Percentiles rank a stretch among this genome's conserved stretches.
Evolutionary conservation across 163 green algal species (phyloP).

Genomic region (Scenedesmus sp.): DNA sequence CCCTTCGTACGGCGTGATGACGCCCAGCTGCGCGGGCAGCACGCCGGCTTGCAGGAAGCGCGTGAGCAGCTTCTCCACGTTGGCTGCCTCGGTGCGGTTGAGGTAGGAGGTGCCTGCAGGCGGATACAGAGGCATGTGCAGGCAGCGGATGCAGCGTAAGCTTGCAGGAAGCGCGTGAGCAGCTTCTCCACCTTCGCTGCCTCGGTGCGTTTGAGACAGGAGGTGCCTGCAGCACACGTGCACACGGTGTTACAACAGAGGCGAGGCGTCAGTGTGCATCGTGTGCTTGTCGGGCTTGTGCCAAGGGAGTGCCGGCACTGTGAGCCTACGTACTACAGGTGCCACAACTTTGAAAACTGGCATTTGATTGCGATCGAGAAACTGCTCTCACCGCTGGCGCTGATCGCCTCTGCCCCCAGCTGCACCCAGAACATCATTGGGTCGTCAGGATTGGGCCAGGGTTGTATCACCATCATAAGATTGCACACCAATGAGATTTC

Average conservation of each 20-base stretch:
- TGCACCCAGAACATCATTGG: conserved; percentile 94
- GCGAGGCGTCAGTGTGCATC: no score
- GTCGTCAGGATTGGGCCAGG: conserved; percentile 86
- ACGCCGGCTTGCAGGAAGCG: conserved; percentile 85
- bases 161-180: conserved; percentile 90
- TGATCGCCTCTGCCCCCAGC: conserved; percentile 96
- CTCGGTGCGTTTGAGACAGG: conserved; percentile 97
- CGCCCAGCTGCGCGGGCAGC: conserved; percentile 86
- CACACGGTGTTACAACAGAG: neutral
- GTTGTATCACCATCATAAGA: conserved; percentile 32
- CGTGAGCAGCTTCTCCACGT: conserved; percentile 96
- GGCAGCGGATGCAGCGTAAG: neutral
- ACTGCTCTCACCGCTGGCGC: conserved; percentile 61
- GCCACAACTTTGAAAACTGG: no score
- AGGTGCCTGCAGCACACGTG: conserved; percentile 79
- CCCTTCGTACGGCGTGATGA: conserved; percentile 99
- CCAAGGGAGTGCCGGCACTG: no score
- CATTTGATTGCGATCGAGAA: no score
- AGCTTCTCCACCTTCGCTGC: conserved; percentile 95
- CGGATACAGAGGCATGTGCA: neutral
- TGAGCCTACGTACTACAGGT: no score
- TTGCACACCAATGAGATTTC: neutral
- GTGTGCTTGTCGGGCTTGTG: no score
- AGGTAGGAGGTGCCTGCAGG: conserved; percentile 93
- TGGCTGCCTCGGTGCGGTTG: conserved; percentile 94